phyloP scores from a whole-genome alignment of 75 land plant species.

The Chamaecyparis obtusa region DNA sequence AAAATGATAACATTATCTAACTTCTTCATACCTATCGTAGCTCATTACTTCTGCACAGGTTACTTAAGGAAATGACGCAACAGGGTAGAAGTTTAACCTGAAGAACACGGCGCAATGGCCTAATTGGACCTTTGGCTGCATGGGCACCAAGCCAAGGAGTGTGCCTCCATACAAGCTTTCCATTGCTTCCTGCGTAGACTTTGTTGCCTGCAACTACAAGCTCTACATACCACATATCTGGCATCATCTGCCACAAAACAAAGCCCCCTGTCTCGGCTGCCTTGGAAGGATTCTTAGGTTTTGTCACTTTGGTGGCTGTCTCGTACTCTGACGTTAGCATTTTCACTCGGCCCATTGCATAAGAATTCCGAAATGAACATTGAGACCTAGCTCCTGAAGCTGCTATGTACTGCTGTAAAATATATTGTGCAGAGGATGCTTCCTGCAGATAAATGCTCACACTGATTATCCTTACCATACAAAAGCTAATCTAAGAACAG shows the following conservation, averaged over 20 bases:
- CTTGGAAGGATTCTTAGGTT: conserved; percentile 37
- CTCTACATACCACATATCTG: conserved; percentile 88
- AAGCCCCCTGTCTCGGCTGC: conserved; percentile 69
- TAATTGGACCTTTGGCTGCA: conserved; percentile 80
- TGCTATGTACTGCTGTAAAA: conserved; percentile 53
- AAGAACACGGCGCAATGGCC: conserved; percentile 73
- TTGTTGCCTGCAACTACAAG: conserved; percentile 70
- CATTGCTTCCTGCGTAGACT: conserved; percentile 55
- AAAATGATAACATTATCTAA: neutral
- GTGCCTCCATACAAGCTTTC: conserved; percentile 76
- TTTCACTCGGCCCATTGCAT: conserved; percentile 67
- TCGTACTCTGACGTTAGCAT: conserved; percentile 70
- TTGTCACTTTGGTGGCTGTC: conserved; percentile 50
- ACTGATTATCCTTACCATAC: neutral
- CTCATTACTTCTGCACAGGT: neutral
- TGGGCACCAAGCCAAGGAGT: conserved; percentile 89
- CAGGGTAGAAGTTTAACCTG: conserved; percentile 42
- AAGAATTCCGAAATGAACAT: conserved; percentile 47
- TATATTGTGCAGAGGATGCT: conserved; percentile 45
- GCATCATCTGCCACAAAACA: conserved; percentile 81
- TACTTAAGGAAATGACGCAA: neutral
- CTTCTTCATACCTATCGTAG: too few relatives aligned
- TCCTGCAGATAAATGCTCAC: conserved; percentile 30
- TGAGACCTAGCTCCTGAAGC: conserved; percentile 37
- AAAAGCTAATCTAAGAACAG: neutral